Base-by-base conservation (phyloP, 148 eudicot species). In the Rhododendron vialii region DNA sequence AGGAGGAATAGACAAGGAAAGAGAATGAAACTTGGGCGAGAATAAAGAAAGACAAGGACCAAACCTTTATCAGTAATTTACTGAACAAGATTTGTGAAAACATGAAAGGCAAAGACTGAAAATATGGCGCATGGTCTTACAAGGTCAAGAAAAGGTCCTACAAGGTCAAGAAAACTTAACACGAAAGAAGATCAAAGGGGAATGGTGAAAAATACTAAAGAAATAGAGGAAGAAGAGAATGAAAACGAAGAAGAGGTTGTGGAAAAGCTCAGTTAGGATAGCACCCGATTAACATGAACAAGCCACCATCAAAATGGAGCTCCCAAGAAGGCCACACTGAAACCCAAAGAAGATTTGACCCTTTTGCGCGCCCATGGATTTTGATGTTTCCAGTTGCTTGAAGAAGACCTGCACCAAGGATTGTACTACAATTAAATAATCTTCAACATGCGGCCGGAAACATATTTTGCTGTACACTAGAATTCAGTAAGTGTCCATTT, bases 131-230 rank as follows among this genome's bases (percentile, higher is more conserved):
- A 33, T 84, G 92, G 94, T 92, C 94, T 92, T 92, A 91, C 93
- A 91, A 92, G 94, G 92, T 89, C 93, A 92, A 92, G 94, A 92
- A 91, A 92, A 92, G 94, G 94, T 88, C 94, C 91, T 92, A 92
- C 94, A 92, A 92, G 94, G 94, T 91, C 94, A 92, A 92, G 93
- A 92, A 92, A 38, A 88, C 50, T 22, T 43, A 38, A 50, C 47
- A 53, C 43, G 4, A 36, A 73, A 81, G 9, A 82, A 17, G 86
- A 88, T 89, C 89, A 90, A 87, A 89, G 80, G 38, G 38, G 59
- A 86, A 85, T 59, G 8, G 20, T 14, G 65, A 78, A 43, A 77
- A 20, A 18, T 2, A 63, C 10, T 26, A 30, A 33, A 86, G 45
- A 47, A 12, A 14, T 12, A 28, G 24, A 82, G 55, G 24, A 59